Evolutionary conservation across 192 early-diverging fungal species (phyloP).

Genomic region (Kickxella alabastrina): DNA sequence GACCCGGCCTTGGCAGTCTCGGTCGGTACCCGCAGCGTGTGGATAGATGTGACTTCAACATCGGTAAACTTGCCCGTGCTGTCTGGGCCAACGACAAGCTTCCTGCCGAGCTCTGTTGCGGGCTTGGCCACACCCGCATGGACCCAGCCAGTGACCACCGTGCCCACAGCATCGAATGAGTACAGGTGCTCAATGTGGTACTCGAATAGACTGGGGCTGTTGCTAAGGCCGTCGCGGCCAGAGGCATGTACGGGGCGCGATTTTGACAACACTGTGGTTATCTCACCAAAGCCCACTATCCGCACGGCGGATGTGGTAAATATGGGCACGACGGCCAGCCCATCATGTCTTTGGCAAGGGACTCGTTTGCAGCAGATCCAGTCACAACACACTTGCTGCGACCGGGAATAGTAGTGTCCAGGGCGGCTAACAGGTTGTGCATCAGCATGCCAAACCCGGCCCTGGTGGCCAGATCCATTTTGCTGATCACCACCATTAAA

Average conservation of each 20-base stretch:
- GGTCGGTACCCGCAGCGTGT: slow-evolving; percentile 75
- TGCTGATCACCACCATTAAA: slow-evolving; percentile 81
- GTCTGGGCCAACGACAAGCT: slow-evolving; percentile 64
- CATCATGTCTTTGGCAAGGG: slow-evolving; percentile 43
- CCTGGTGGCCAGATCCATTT: slow-evolving; percentile 68
- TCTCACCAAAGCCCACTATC: slow-evolving; percentile 64
- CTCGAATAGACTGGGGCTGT: slow-evolving; percentile 48
- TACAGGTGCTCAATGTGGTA: slow-evolving; percentile 85
- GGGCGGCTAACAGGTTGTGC: slow-evolving; percentile 43
- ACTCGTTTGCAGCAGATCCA: slow-evolving; percentile 6
- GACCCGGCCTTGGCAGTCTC: slow-evolving; percentile 65
- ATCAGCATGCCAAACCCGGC: slow-evolving; percentile 55
- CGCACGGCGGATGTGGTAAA: slow-evolving; percentile 80
- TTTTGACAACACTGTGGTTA: slow-evolving; percentile 71
- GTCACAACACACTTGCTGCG: slow-evolving; percentile 42
- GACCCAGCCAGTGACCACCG: slow-evolving; percentile 62
- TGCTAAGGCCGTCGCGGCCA: slow-evolving; percentile 11
- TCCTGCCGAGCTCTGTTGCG: neutral
- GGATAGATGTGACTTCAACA: slow-evolving; percentile 71
- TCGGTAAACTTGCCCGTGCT: slow-evolving; percentile 60
- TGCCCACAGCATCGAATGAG: slow-evolving; percentile 56
- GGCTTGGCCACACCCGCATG: slow-evolving; percentile 41
- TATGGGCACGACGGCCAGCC: slow-evolving; percentile 68
- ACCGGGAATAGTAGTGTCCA: slow-evolving; percentile 30
- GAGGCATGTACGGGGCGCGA: slow-evolving; percentile 34